Evolutionary conservation across 139 green algal species (phyloP).

Genomic region (Tetradesmus obliquus): DNA sequence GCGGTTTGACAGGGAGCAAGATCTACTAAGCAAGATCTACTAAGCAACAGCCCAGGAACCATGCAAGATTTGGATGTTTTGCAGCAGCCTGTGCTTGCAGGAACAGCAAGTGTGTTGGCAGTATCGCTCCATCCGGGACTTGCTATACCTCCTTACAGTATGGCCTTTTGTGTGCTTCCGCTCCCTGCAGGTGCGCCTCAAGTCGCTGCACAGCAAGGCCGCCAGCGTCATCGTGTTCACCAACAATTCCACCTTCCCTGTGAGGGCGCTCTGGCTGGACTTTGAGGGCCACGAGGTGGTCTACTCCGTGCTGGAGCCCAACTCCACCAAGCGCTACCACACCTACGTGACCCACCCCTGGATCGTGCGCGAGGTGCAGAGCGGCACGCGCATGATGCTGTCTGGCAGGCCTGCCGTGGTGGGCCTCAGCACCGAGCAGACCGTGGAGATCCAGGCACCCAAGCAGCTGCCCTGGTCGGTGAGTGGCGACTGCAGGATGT

Average conservation of each 20-base stretch:
- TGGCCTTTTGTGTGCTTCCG: background rate
- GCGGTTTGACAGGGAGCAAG: too few species aligned
- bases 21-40: too few species aligned
- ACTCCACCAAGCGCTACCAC: slow-evolving; percentile 39
- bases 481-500: background rate
- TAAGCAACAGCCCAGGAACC: too few species aligned
- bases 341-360: slow-evolving; percentile 63
- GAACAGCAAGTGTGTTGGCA: too few species aligned
- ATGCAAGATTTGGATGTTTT: too few species aligned
- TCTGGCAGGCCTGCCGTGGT: slow-evolving; percentile 40
- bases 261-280: slow-evolving; percentile 59
- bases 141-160: too few species aligned
- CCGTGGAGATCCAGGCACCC: slow-evolving; percentile 26
- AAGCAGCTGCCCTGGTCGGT: slow-evolving; percentile 22
- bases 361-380: slow-evolving; percentile 55
- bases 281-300: slow-evolving; percentile 55
- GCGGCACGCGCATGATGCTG: slow-evolving; percentile 56
- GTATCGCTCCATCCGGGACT: too few species aligned
- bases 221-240: slow-evolving; percentile 48
- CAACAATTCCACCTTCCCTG: slow-evolving; percentile 44
- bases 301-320: slow-evolving; percentile 44
- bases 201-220: slow-evolving; percentile 50
- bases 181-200: slow-evolving; percentile 40
- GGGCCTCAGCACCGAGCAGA: slow-evolving; percentile 28
- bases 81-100: too few species aligned